Percentiles rank a stretch among this genome's conserved stretches.
phyloP scores from a whole-genome alignment of 1,139 yeast genomes.

The Kluyveromyces marxianus region DNA sequence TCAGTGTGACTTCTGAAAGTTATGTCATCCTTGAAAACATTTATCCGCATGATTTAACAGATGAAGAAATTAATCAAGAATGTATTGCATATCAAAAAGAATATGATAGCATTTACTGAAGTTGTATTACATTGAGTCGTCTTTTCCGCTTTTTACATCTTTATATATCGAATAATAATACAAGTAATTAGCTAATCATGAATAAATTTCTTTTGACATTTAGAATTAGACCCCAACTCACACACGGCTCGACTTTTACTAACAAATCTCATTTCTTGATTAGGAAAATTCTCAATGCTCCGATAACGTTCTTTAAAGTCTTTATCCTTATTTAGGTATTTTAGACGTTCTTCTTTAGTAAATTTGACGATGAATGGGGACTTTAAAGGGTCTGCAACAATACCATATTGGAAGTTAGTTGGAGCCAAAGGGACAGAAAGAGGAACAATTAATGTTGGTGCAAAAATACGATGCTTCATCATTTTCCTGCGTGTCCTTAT shows the following conservation, averaged over 20 bases:
- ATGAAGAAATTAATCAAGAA: neutral
- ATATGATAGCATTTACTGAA: slow-evolving; percentile 1
- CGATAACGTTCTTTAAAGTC: slow-evolving; percentile 11
- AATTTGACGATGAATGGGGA: slow-evolving; percentile 22
- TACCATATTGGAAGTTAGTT: slow-evolving; percentile 16
- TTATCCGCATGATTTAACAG: neutral
- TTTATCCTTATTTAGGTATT: slow-evolving; percentile 14
- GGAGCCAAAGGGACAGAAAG: slow-evolving; percentile 4
- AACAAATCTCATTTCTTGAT: slow-evolving; percentile 12
- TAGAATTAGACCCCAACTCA: slow-evolving; percentile 7
- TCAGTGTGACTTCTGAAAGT: neutral
- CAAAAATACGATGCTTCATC: slow-evolving; percentile 15
- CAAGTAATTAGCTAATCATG: neutral
- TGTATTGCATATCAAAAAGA: slow-evolving; percentile 1
- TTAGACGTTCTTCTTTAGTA: slow-evolving; percentile 16
- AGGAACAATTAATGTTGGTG: slow-evolving; percentile 21
- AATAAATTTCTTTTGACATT: neutral
- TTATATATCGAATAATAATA: neutral
- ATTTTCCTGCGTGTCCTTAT: slow-evolving; percentile 15
- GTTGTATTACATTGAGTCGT: neutral
- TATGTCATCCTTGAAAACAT: neutral
- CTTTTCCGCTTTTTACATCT: too few species aligned
- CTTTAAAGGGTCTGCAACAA: slow-evolving; percentile 27
- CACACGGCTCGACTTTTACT: neutral
- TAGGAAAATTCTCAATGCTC: slow-evolving; percentile 13